phyloP scores from a whole-genome alignment of 345 rosid genomes.

The Camelina hispida region DNA sequence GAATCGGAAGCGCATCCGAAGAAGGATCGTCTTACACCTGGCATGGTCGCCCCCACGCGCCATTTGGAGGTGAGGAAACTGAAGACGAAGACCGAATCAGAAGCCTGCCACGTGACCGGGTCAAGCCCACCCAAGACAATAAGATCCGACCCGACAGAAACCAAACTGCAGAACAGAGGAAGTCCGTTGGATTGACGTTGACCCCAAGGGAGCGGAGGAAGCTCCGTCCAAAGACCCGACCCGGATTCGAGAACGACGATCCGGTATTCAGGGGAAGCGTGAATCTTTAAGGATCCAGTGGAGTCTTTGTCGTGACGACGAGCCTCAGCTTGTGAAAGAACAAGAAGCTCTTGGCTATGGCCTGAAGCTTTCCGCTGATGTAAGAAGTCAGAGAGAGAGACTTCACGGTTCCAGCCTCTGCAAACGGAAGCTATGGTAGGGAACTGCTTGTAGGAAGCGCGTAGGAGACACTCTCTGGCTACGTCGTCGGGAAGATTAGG shows the following conservation, averaged over 20 bases:
- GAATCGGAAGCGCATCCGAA: slow-evolving; percentile 73
- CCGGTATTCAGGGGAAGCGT: slow-evolving; percentile 45
- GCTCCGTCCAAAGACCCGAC: slow-evolving; percentile 58
- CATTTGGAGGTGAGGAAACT: slow-evolving; percentile 59
- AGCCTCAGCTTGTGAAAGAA: slow-evolving; percentile 70
- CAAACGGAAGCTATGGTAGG: slow-evolving; percentile 53
- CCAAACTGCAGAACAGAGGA: slow-evolving; percentile 71
- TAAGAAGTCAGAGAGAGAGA: slow-evolving; percentile 54
- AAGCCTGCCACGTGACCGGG: slow-evolving; percentile 64
- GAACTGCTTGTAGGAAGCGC: slow-evolving; percentile 53
- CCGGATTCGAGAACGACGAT: slow-evolving; percentile 57
- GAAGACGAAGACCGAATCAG: slow-evolving; percentile 56
- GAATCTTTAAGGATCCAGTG: slow-evolving; percentile 38
- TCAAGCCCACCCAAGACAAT: slow-evolving; percentile 85
- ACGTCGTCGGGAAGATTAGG: slow-evolving; percentile 69
- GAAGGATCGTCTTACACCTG: slow-evolving; percentile 63
- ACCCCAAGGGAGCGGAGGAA: slow-evolving; percentile 58
- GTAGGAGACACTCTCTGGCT: slow-evolving; percentile 65
- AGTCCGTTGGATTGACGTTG: slow-evolving; percentile 48
- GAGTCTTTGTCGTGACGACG: slow-evolving; percentile 36
- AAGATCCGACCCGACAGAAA: slow-evolving; percentile 61
- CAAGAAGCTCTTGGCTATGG: slow-evolving; percentile 55
- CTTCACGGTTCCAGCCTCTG: slow-evolving; percentile 64
- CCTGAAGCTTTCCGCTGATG: slow-evolving; percentile 42
- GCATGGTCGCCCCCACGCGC: slow-evolving; percentile 72